Conservation (phyloP, 257 asterid species). For the Datura wrightii region DNA sequence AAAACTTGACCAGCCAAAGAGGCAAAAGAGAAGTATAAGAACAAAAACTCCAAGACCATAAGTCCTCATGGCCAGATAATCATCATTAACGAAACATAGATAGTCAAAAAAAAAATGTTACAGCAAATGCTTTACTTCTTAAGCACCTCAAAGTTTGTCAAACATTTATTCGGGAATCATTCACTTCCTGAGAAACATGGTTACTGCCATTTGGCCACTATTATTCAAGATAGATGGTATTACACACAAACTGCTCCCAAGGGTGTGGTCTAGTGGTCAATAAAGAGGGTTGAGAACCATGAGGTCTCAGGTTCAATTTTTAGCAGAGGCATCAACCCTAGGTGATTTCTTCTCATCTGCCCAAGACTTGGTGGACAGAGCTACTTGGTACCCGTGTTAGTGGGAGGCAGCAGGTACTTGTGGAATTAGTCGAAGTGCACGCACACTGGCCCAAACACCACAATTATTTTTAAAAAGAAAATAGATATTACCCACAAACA, state of each 20-base stretch:
- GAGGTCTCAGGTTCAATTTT: too few species aligned
- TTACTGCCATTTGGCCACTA: not conserved
- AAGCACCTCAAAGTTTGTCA: not conserved
- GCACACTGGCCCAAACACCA: too few species aligned
- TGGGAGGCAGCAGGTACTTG: too few species aligned
- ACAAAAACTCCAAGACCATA: not conserved
- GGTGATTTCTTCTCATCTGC: too few species aligned
- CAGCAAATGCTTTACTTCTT: not conserved
- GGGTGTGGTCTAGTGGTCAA: too few species aligned
- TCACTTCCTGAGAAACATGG: not conserved
- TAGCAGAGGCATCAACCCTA: too few species aligned
- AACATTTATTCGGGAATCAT: not conserved
- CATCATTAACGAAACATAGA: not conserved
- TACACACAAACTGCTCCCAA: not conserved
- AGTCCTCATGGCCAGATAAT: not conserved
- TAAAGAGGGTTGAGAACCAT: too few species aligned
- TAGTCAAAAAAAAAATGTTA: not conserved
- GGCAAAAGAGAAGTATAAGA: constrained; percentile 12
- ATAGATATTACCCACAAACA: not conserved
- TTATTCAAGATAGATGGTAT: not conserved
- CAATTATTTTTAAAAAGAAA: too few species aligned
- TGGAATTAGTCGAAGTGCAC: too few species aligned
- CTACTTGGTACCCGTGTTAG: too few species aligned
- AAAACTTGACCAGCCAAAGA: constrained; percentile 8
- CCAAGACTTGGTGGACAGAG: too few species aligned